Evolutionary conservation across 2,329 filamentous ascomycete species (phyloP).

Genomic region (Alternaria metachromatica): DNA sequence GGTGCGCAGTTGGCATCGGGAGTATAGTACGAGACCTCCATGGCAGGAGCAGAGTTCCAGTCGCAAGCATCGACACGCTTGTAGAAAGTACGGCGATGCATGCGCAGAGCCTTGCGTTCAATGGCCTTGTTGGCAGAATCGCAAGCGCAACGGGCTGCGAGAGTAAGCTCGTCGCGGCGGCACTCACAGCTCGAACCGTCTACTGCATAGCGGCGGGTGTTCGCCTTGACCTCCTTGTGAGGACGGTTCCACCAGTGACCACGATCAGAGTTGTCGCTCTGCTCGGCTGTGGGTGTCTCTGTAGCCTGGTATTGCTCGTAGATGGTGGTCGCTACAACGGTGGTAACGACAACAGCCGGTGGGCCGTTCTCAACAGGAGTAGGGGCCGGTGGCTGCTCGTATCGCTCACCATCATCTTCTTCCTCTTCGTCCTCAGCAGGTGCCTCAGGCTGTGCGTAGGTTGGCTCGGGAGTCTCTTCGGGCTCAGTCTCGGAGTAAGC

Average conservation of each 20-base stretch:
- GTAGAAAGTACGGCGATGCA: constrained; percentile 38
- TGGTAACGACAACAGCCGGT: constrained; percentile 12
- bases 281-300: constrained; percentile 8
- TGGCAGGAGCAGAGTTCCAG: constrained; percentile 50
- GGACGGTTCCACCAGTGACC: constrained; percentile 5
- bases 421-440: constrained; percentile 2
- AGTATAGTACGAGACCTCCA: constrained; percentile 52
- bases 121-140: constrained; percentile 26
- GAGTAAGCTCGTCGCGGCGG: constrained; percentile 24
- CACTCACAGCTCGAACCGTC: constrained; percentile 42
- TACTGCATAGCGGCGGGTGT: constrained; percentile 30
- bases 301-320: constrained; percentile 3
- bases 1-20: constrained; percentile 48
- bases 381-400: constrained; percentile 1
- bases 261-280: constrained; percentile 9
- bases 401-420: not conserved
- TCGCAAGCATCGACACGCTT: constrained; percentile 43
- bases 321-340: constrained; percentile 9
- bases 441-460: constrained; percentile 5
- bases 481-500: constrained; percentile 18
- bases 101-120: constrained; percentile 42
- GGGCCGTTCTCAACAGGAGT: not conserved
- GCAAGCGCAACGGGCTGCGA: constrained; percentile 34
- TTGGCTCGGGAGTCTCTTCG: constrained; percentile 6
- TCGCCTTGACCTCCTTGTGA: constrained; percentile 18